Evolutionary conservation across 441 rosid species (phyloP), one percentile per base, ranked within the genome.

Genomic region (Lepidium campestre): DNA sequence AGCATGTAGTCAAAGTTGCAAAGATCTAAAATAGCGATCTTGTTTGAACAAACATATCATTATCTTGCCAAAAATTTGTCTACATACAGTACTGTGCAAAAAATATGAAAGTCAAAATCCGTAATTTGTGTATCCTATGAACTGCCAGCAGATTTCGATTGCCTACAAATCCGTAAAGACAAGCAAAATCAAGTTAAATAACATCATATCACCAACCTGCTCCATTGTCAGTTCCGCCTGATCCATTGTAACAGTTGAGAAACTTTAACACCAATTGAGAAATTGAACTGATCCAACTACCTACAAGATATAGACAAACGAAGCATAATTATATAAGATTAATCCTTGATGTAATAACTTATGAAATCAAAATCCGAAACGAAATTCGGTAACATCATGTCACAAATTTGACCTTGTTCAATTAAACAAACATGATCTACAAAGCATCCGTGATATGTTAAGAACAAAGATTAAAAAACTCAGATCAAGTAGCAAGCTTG

Each of bases 171-270:
- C 18, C 17, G 15, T 40, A 31, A 23, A 14, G 44, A 19, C 40
- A 23, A 15, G 23, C 14, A 18, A 59, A 23, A 57, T 54, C 10
- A 54, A 32, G 61, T 29, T 15, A 35, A 10, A 36, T 35, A 40
- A 32, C 29, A 67, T 57, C 32, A 57, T 41, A 71, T 66, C 19
- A 40, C 45, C 7, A 40, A 67, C 95, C 91, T 86, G 88, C 60
- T 84, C 90, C 1, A 86, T 68, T 44, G 78, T 78, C 39, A 88
- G 80, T 69, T 82, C 90, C 2, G 90, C 88, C 27, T 79, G 85
- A 60, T 78, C 87, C 95, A 88, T 88, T 61, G 76, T 29, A n/a
- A n/a, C 39, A 49, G 61, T 53, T 59, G 57, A 70, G 57, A 22
- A 55, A 46, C 62, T 65, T 9, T 67, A 40, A 75, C 46, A 62